Percentiles rank a stretch among this genome's conserved stretches.
These are phyloP conservation scores for Cenchrus fungigraminus DNA, from an alignment of 176 grass and related monocot genomes.

Conservation along the genomic window DNA sequence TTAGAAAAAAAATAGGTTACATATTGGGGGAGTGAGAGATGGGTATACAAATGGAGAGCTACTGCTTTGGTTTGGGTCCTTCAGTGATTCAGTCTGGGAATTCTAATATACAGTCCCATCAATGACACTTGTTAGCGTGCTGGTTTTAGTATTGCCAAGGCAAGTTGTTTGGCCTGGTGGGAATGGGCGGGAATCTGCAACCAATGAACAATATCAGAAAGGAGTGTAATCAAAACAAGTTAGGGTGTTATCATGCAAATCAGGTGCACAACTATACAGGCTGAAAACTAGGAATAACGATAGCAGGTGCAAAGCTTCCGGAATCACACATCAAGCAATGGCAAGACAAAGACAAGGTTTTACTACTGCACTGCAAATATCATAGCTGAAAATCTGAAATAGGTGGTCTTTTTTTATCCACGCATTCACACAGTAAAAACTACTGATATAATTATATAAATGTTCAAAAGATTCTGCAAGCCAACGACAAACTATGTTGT, in stretches of 20 bases:
- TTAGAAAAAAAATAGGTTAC: constrained; percentile 35
- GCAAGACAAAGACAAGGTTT: neutral
- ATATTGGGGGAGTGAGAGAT: constrained; percentile 34
- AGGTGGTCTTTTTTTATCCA: neutral
- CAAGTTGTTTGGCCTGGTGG: constrained; percentile 11
- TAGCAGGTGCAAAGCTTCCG: neutral
- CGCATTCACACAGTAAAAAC: neutral
- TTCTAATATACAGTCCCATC: constrained; percentile 67
- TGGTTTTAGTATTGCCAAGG: constrained; percentile 16
- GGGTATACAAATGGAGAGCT: constrained; percentile 52
- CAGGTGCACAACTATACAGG: neutral
- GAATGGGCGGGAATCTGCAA: constrained; percentile 38
- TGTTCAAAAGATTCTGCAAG: neutral
- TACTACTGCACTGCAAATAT: neutral
- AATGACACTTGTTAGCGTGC: constrained; percentile 44
- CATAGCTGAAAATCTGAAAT: neutral
- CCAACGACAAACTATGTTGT: neutral
- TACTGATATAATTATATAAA: neutral
- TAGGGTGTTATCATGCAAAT: neutral
- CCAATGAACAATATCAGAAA: constrained; percentile 13
- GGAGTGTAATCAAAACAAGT: neutral
- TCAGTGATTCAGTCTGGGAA: constrained; percentile 44
- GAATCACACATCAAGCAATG: neutral
- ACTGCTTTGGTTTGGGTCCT: constrained; percentile 51
- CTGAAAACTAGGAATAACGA: neutral